Base-by-base conservation (phyloP, 495 filamentous ascomycete genomes). In the Aspergillus sclerotiicarbonarius region DNA sequence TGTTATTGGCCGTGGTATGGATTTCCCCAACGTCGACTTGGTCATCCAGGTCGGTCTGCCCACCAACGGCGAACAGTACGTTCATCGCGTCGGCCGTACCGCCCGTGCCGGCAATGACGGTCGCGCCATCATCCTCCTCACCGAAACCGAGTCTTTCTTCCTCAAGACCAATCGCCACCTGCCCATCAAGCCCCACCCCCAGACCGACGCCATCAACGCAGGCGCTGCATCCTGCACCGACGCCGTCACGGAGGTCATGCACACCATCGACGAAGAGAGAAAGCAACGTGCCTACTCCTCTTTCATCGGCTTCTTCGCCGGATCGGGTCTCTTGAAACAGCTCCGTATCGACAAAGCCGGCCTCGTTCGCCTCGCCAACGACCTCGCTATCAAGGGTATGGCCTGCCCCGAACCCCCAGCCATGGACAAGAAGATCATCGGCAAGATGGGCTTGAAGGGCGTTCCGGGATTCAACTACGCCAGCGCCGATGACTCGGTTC, bases 11-110 rank as follows among this genome's bases (percentile, higher is more conserved):
- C 81, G 87, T 52, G 87, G 87, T 30, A 93, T 97, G 91, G 93
- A 97, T 70, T 97, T 97, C 76, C 92, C 93, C 53, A 86, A 91
- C 61, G 93, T 97, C 52, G 87, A 91, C 45, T 84, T 96, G 61
- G 92, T 97, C 60, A 84, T 97, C 66, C 92, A 97, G 67, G 70
- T 93, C 53, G 89, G 90, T 48, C 64, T 87, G 13, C 91, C 92
- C 4, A 72, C 80, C 7, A 81, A 82, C 60, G 76, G 84, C 15
- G 93, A 96, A 56, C 81, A 87, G 54, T 97, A 97, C 71, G 89
- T 96, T 60, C 92, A 97, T 71, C 85, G 93, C 54, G 78, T 97
- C 56, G 92, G 92, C 21, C 90, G 71, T 61, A 87, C 84, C 9
- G 84, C 77, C 32, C 84, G 84, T 57, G 87, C 86, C 20, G 87